Percentiles rank a stretch among this genome's conserved stretches.
These are phyloP conservation scores for Vanrija sp. DNA, from an alignment of 1,284 basidiomycete genomes.

Conservation along the genomic window DNA sequence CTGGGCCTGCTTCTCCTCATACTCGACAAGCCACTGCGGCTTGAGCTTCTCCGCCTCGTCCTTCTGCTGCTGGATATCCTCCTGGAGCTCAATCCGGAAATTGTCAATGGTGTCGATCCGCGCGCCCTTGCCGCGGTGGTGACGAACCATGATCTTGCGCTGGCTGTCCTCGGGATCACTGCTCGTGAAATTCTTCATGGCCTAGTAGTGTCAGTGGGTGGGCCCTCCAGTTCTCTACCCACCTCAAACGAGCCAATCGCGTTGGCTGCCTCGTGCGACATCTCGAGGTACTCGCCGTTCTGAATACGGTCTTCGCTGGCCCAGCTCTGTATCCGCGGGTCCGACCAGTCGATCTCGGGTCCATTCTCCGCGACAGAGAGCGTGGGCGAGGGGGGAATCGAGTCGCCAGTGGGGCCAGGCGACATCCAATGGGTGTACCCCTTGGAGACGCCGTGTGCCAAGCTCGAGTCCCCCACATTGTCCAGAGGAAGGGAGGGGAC, in stretches of 20 bases:
- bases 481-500: constrained; percentile 2
- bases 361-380: constrained; percentile 14
- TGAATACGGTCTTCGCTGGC: constrained; percentile 27
- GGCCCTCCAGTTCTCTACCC: constrained; percentile 2
- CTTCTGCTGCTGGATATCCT: constrained; percentile 23
- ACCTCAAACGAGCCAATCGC: constrained; percentile 15
- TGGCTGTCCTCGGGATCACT: constrained; percentile 10
- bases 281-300: constrained; percentile 34
- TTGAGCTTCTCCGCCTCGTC: constrained; percentile 30
- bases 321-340: constrained; percentile 40
- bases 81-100: constrained; percentile 24
- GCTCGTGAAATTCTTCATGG: constrained; percentile 19
- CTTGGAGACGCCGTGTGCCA: constrained; percentile 1
- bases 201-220: constrained; percentile 9
- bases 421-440: constrained; percentile 31
- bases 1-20: constrained; percentile 10
- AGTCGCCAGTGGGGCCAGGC: constrained; percentile 19
- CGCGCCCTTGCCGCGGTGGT: not conserved
- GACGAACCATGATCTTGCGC: constrained; percentile 17
- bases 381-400: constrained; percentile 29
- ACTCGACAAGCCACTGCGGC: constrained; percentile 36
- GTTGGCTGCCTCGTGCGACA: constrained; percentile 21
- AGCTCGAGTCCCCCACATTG: constrained; percentile 1
- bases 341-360: constrained; percentile 34
- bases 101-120: constrained; percentile 16